Percentiles rank a stretch among this genome's conserved stretches.
phyloP scores from a whole-genome alignment of 176 grass and related monocot genomes.

The Paspalum vaginatum region DNA sequence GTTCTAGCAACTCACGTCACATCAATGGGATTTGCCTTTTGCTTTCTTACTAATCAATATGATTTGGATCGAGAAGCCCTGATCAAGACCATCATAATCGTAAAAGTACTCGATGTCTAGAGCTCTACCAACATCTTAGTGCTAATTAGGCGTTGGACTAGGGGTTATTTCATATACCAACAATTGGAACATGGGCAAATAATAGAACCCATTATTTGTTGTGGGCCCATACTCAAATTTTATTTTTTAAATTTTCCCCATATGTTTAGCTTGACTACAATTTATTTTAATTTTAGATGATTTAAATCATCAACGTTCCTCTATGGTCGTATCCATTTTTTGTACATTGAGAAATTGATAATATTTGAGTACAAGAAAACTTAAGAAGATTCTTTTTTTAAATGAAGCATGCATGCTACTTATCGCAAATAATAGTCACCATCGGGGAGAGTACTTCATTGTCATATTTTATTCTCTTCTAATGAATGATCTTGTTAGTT shows the following conservation, averaged over 20 bases:
- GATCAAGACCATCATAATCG: constrained; percentile 23
- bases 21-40: constrained; percentile 31
- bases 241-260: neutral
- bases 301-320: neutral
- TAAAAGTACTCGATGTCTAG: neutral
- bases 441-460: neutral
- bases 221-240: neutral
- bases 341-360: neutral
- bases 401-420: neutral
- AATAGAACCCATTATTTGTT: neutral
- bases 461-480: neutral
- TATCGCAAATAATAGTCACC: neutral
- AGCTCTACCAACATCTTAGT: neutral
- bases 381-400: neutral
- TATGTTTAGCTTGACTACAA: neutral
- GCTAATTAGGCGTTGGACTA: neutral
- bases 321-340: neutral
- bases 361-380: neutral
- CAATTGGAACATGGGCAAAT: neutral
- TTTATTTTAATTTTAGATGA: too few species aligned
- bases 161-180: neutral
- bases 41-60: neutral
- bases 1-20: constrained; percentile 22
- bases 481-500: neutral
- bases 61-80: neutral